Percentiles rank a stretch among this genome's conserved stretches.
phyloP scores from a whole-genome alignment of 768 basidiomycete genomes.

The Suillus lakei region DNA sequence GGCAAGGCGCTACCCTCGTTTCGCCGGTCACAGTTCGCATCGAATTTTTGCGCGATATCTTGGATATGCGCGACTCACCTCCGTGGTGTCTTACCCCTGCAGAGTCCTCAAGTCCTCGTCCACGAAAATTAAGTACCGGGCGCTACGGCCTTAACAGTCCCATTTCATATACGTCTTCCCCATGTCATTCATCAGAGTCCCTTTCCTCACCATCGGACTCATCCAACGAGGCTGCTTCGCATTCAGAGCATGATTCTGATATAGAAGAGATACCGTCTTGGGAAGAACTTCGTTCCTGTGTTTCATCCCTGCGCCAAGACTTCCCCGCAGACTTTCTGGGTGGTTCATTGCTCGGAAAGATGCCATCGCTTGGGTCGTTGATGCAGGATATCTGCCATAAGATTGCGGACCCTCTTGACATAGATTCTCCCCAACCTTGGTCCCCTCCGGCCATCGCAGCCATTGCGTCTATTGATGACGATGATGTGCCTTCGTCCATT shows the following conservation, averaged over 20 bases:
- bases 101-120: slow-evolving; percentile 37
- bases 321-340: slow-evolving; percentile 14
- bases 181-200: slow-evolving; percentile 35
- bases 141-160: slow-evolving; percentile 62
- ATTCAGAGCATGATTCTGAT: slow-evolving; percentile 52
- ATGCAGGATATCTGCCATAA: slow-evolving; percentile 32
- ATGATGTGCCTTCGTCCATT: slow-evolving; percentile 13
- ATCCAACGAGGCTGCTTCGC: slow-evolving; percentile 34
- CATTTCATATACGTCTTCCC: slow-evolving; percentile 31
- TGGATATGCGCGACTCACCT: slow-evolving; percentile 25
- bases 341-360: slow-evolving; percentile 27
- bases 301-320: slow-evolving; percentile 20
- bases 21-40: slow-evolving; percentile 66
- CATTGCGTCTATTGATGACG: slow-evolving; percentile 17
- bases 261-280: slow-evolving; percentile 49
- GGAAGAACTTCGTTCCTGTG: slow-evolving; percentile 17
- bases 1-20: slow-evolving; percentile 62
- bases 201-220: slow-evolving; percentile 49
- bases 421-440: slow-evolving; percentile 15
- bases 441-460: slow-evolving; percentile 20
- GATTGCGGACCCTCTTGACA: slow-evolving; percentile 14
- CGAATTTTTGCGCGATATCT: slow-evolving; percentile 45
- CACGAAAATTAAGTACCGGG: slow-evolving; percentile 50
- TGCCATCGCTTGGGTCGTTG: slow-evolving; percentile 36
- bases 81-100: slow-evolving; percentile 10